A percentile compares a stretch with the other conserved stretches of the same genome.
These are phyloP conservation scores for Cichorium intybus DNA, from an alignment of 140 eudicot genomes.

Conservation along the genomic window DNA sequence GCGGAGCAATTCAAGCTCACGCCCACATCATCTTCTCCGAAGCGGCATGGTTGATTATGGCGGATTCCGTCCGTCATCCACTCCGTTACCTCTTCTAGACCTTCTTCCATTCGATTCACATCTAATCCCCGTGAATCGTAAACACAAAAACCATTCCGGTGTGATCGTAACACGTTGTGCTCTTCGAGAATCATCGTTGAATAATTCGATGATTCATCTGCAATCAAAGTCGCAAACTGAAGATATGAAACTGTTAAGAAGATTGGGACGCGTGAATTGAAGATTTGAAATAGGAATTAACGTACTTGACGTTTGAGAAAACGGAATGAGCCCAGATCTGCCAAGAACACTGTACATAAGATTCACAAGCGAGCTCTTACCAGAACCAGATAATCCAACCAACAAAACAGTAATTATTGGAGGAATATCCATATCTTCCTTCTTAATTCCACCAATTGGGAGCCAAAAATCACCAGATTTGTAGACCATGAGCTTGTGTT, in stretches of 20 bases:
- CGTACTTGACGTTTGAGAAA: conserved; percentile 70
- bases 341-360: conserved; percentile 79
- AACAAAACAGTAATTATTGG: conserved; percentile 44
- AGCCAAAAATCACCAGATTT: conserved; percentile 74
- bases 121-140: conserved; percentile 79
- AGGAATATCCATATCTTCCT: conserved; percentile 58
- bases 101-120: conserved; percentile 29
- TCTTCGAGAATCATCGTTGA: conserved; percentile 72
- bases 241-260: neutral
- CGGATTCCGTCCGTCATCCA: conserved; percentile 65
- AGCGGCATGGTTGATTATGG: conserved; percentile 59
- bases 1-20: conserved; percentile 8
- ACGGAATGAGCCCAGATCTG: conserved; percentile 69
- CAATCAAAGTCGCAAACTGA: neutral
- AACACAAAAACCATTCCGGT: conserved; percentile 71
- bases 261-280: neutral
- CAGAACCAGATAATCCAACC: conserved; percentile 51
- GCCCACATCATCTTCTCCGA: conserved; percentile 31
- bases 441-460: conserved; percentile 67
- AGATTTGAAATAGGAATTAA: neutral
- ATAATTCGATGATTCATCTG: conserved; percentile 37
- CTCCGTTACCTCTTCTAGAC: conserved; percentile 44
- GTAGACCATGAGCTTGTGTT: conserved; percentile 62
- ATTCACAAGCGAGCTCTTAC: conserved; percentile 73
- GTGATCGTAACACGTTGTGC: conserved; percentile 75